phyloP scores from a whole-genome alignment of 495 filamentous ascomycete genomes.

The Neurospora tetrasperma region DNA sequence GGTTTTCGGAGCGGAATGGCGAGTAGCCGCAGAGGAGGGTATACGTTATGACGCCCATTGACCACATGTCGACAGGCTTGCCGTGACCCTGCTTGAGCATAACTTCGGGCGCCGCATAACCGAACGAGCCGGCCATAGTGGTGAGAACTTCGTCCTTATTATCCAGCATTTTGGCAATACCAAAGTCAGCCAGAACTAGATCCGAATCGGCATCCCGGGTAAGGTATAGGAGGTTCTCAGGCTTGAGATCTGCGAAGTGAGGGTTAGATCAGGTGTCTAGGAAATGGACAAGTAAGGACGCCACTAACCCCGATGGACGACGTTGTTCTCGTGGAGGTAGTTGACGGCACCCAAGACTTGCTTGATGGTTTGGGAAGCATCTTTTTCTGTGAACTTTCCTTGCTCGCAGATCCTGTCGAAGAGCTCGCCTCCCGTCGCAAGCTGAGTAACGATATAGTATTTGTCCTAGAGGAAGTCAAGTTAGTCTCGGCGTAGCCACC shows the following conservation, averaged over 20 bases:
- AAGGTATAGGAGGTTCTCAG: slow-evolving; percentile 93
- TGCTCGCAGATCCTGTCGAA: slow-evolving; percentile 98
- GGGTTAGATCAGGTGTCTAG: not conserved
- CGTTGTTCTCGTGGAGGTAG: slow-evolving; percentile 89
- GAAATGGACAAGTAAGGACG: not conserved
- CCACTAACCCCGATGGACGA: slow-evolving; percentile 80
- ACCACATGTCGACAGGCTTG: slow-evolving; percentile 99
- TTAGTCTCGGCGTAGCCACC: slow-evolving; percentile 4
- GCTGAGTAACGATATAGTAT: slow-evolving; percentile 98
- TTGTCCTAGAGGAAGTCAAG: slow-evolving; percentile 62
- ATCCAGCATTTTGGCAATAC: slow-evolving; percentile 97
- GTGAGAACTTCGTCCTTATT: slow-evolving; percentile 81
- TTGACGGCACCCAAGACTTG: slow-evolving; percentile 92
- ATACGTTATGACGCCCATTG: slow-evolving; percentile 96
- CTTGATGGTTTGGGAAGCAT: slow-evolving; percentile 91
- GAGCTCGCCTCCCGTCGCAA: slow-evolving; percentile 91
- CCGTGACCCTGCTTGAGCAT: slow-evolving; percentile 97
- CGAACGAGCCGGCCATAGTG: slow-evolving; percentile 98
- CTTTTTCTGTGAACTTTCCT: slow-evolving; percentile 98
- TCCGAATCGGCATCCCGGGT: slow-evolving; percentile 66
- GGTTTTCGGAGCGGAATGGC: slow-evolving; percentile 89
- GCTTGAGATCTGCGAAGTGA: slow-evolving; percentile 70
- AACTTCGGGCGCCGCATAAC: slow-evolving; percentile 94
- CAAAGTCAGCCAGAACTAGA: slow-evolving; percentile 92
- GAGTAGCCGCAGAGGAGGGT: slow-evolving; percentile 99